Conservation (phyloP, 2,329 filamentous ascomycete genomes). For the Cladosporium oxysporum region DNA sequence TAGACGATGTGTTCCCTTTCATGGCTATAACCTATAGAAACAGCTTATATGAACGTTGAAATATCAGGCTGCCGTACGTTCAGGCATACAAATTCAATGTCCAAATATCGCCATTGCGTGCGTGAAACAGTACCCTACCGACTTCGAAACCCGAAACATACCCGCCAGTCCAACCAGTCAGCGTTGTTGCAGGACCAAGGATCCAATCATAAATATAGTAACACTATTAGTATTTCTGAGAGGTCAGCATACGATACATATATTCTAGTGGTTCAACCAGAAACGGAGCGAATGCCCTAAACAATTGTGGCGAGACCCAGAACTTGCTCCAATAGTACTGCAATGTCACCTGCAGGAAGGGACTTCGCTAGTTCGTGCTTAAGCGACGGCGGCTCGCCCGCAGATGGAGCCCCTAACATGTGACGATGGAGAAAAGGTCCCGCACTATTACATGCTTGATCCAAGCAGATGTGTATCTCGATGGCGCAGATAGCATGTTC, state of each 20-base stretch:
- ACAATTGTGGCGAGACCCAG: neutral
- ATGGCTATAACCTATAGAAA: too few relatives aligned
- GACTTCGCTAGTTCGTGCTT: neutral
- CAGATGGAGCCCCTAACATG: neutral
- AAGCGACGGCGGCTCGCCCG: neutral
- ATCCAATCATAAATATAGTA: neutral
- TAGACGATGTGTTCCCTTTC: too few relatives aligned
- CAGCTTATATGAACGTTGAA: too few relatives aligned
- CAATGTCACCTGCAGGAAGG: conserved; percentile 7
- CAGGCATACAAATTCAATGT: neutral
- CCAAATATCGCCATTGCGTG: neutral
- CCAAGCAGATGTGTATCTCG: neutral
- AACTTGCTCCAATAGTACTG: conserved; percentile 1
- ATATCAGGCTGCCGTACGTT: too few relatives aligned
- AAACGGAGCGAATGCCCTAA: neutral
- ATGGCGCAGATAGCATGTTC: neutral
- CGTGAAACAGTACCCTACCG: neutral
- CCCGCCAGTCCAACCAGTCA: neutral
- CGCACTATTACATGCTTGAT: neutral
- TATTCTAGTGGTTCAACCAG: neutral
- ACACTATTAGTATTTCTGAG: neutral
- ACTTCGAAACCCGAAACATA: neutral
- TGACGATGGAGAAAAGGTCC: neutral
- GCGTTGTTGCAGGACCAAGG: neutral
- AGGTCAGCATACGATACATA: neutral